Evolutionary conservation across 164 flowering plant genomes (phyloP), one percentile per base, ranked within the genome.

Genomic region (Vitis labrusca): DNA sequence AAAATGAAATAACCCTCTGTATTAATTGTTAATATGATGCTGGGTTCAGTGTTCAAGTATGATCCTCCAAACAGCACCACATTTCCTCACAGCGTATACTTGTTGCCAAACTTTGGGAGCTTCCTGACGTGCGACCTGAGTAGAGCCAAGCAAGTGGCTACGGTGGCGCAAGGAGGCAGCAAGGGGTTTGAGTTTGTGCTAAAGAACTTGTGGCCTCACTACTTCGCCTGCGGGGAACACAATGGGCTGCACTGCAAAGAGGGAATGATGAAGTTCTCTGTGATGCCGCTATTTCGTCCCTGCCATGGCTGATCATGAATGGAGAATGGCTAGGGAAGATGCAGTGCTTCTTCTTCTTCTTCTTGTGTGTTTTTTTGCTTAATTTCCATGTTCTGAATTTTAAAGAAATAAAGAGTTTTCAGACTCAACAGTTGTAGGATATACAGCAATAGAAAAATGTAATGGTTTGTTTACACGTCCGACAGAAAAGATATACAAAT

Each of bases 31-130:
- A 32, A 32, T 7, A 32, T 32, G 44, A 7, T 32, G 6, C 6
- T 32, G 44, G 44, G 44, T 32, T 32, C 59, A 65, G 68, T 65
- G 15, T 65, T 65, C 68, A 65, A 53, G 49, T 65, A 23, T 65
- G 68, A 51, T 53, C 59, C 68, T 23, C 68, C 68, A 53, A 65
- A 52, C 59, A n/a, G 30, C 16, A 50, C 55, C 59, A 65, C 47
- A 10, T 32, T 27, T 51, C 68, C 68, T 29, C 68, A 65, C 49
- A 65, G 48, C n/a, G 68, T 65, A 1, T 65, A 65, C 29, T 27
- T 65, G 68, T 50, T 65, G 23, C 68, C 59, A 29, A 51, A 65
- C 30, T 11, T 16, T 23, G 2, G 47, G 59, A 65, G 68, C 54
- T 65, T 23, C 49, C 14, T 52, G 47, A 65, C 13, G 29, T 65